phyloP scores from a whole-genome alignment of 2,329 filamentous ascomycete species.

The Xylaria sp. region DNA sequence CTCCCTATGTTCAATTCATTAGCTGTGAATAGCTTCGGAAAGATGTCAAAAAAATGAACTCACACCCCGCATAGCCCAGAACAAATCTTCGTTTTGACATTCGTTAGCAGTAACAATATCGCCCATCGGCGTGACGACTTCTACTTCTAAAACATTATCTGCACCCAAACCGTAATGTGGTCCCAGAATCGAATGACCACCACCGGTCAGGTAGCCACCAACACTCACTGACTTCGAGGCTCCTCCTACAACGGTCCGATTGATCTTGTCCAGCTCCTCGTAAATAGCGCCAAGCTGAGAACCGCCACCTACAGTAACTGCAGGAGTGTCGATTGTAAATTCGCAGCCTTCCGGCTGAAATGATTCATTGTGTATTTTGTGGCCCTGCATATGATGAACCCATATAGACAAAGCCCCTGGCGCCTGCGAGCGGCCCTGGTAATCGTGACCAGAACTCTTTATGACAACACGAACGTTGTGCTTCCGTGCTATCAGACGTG shows the following conservation, averaged over 20 bases:
- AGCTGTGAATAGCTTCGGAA: neutral
- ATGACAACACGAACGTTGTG: slow-evolving; percentile 57
- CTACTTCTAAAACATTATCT: slow-evolving; percentile 69
- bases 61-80: slow-evolving; percentile 71
- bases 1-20: slow-evolving; percentile 54
- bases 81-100: slow-evolving; percentile 65
- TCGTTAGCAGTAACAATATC: slow-evolving; percentile 62
- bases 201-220: slow-evolving; percentile 70
- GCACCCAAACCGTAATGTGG: slow-evolving; percentile 68
- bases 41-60: slow-evolving; percentile 38
- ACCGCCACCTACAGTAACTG: slow-evolving; percentile 65
- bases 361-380: slow-evolving; percentile 50
- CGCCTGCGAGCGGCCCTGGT: slow-evolving; percentile 57
- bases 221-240: slow-evolving; percentile 65
- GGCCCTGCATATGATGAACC: slow-evolving; percentile 59
- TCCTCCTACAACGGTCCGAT: slow-evolving; percentile 65
- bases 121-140: slow-evolving; percentile 65
- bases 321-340: slow-evolving; percentile 56
- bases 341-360: slow-evolving; percentile 57
- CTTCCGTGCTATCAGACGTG: slow-evolving; percentile 49
- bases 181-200: slow-evolving; percentile 66
- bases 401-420: slow-evolving; percentile 65
- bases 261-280: slow-evolving; percentile 54
- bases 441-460: slow-evolving; percentile 59
- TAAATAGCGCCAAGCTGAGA: slow-evolving; percentile 62